Percentiles rank a stretch among this genome's conserved stretches.
phyloP scores from a whole-genome alignment of 371 early-diverging fungal species.

The Lichtheimia hyalospora region DNA sequence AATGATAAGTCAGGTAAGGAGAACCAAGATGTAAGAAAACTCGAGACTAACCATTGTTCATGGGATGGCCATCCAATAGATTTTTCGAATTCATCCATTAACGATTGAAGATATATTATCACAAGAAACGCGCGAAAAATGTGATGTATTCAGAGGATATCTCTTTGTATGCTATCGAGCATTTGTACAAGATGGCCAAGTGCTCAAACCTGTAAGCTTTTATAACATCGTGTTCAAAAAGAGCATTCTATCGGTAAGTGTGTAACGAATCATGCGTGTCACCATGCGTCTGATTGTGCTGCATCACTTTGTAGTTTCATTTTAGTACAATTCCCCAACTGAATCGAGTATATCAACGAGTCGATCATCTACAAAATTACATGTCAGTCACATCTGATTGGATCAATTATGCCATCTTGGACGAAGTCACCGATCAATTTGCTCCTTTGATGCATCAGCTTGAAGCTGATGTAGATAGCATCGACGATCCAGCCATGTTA shows the following conservation, averaged over 20 bases:
- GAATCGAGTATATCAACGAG: slow-evolving; percentile 55
- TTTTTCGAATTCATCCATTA: slow-evolving; percentile 75
- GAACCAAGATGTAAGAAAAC: not conserved
- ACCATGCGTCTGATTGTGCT: too few relatives aligned
- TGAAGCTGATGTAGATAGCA: slow-evolving; percentile 83
- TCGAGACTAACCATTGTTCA: not conserved
- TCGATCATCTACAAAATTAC: slow-evolving; percentile 57
- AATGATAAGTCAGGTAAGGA: slow-evolving; percentile 56
- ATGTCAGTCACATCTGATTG: slow-evolving; percentile 71
- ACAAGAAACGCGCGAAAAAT: slow-evolving; percentile 88
- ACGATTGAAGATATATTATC: slow-evolving; percentile 90
- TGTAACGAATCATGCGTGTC: not conserved
- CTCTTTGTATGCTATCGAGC: slow-evolving; percentile 87
- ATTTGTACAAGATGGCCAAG: slow-evolving; percentile 63
- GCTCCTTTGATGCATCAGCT: slow-evolving; percentile 75
- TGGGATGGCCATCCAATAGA: slow-evolving; percentile 22
- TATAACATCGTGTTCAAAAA: slow-evolving; percentile 76
- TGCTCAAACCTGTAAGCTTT: slow-evolving; percentile 74
- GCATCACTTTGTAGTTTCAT: slow-evolving; percentile 45
- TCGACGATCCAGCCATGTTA: slow-evolving; percentile 70
- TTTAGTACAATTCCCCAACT: slow-evolving; percentile 53
- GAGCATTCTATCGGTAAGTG: slow-evolving; percentile 53
- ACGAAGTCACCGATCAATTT: slow-evolving; percentile 84
- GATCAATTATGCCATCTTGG: slow-evolving; percentile 85
- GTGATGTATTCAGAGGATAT: slow-evolving; percentile 85